Base-by-base conservation (phyloP, 768 basidiomycete species). In the Cubamyces sp. region DNA sequence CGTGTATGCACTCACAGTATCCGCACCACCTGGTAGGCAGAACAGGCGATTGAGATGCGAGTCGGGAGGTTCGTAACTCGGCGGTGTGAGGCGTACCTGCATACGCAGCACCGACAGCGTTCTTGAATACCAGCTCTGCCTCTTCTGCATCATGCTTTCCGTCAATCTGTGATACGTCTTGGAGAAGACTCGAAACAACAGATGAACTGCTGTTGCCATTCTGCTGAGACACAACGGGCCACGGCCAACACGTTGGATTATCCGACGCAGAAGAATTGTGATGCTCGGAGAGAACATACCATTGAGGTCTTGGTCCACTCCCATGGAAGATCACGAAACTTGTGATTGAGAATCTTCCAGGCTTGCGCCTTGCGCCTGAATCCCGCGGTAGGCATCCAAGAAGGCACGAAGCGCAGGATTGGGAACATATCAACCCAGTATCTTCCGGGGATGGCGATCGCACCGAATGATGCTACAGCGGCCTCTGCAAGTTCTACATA, bases 391-490 rank as follows among this genome's bases (percentile, higher is more conserved):
- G 41, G 57, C 3, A 56, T 11, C 41, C 40, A 45, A 2, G 51
- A 16, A 11, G 48, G 54, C 5, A 59, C 6, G n/a, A 47, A 42
- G 4, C 19, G 49, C 65, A 71, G 62, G n/a, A 62, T 40, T 1
- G 74, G 72, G 25, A 74, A 59, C 9, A 61, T 52, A 47, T 84
- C 82, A 3, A 86, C 81, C 2, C 82, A 68, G 60, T 76, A 83
- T 25, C 72, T 61, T 5, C 80, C 82, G 1, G 78, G 77, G 9
- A 75, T 62, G 1, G 73, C 68, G 0, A 78, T 78, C 15, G 68
- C 60, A 6, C 65, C 67, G 40, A 79, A 64, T 1, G 69, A 66
- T 1, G 72, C 60, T 4, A 77, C 62, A 2, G 79, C 78, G 9
- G 74, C 65, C 28, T 81, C 76, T 0, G 78, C 80, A 1, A 77